A percentile compares a stretch with the other conserved stretches of the same genome.
Conservation (phyloP, 306 rosid genomes). For the Cicer arietinum region DNA sequence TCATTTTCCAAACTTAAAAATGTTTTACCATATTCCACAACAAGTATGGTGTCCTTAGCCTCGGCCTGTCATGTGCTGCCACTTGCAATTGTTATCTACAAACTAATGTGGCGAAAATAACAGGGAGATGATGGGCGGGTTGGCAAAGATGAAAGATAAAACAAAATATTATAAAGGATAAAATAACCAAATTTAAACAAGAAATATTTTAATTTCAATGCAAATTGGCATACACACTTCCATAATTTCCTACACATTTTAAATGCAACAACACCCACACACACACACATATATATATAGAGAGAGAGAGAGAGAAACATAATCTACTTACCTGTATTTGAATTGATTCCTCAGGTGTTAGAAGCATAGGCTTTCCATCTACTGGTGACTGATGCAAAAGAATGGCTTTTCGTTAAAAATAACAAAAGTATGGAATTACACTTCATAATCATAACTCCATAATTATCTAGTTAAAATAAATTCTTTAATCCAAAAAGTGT, state of each 20-base stretch:
- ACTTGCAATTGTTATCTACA: conserved; percentile 3
- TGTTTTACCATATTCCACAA: conserved; percentile 4
- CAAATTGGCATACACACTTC: conserved; percentile 12
- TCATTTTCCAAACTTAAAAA: conserved; percentile 11
- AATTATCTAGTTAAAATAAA: conserved; percentile 3
- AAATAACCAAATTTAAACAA: conserved; percentile 26
- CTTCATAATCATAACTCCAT: conserved; percentile 27
- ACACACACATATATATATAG: background rate
- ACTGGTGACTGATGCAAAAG: conserved; percentile 77
- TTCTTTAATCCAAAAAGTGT: background rate
- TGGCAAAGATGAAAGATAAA: background rate
- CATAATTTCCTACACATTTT: conserved; percentile 8
- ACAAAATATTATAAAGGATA: background rate
- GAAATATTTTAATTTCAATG: conserved; percentile 34
- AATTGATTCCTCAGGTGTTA: conserved; percentile 96
- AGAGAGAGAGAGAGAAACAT: conserved; percentile 7
- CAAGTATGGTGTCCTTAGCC: background rate
- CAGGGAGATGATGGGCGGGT: too few relatives aligned
- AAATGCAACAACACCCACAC: background rate
- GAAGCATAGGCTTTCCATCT: conserved; percentile 98
- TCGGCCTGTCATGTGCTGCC: conserved; percentile 8
- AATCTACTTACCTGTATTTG: conserved; percentile 79
- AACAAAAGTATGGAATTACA: conserved; percentile 35
- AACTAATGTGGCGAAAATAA: background rate
- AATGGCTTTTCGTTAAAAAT: conserved; percentile 41